phyloP scores from a whole-genome alignment of 352 stramenopile species.

The Globisporangium acanthophoron region DNA sequence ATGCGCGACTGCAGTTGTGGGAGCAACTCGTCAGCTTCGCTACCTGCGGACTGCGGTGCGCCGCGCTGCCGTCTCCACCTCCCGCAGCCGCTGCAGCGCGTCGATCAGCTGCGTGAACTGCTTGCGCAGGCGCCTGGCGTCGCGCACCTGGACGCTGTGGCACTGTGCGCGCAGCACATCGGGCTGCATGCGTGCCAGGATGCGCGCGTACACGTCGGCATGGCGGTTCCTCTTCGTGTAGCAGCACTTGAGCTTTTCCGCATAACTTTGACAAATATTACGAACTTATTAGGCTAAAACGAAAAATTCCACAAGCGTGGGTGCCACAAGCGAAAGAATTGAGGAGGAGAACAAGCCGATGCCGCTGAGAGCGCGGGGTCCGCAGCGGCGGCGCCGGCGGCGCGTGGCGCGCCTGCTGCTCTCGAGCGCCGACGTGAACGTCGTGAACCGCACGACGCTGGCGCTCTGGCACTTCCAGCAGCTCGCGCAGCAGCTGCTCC shows the following conservation, averaged over 20 bases:
- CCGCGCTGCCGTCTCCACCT: slow-evolving; percentile 20
- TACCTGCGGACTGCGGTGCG: not conserved
- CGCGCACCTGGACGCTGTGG: slow-evolving; percentile 10
- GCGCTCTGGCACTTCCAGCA: slow-evolving; percentile 81
- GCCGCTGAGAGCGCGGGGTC: not conserved
- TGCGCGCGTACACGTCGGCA: slow-evolving; percentile 23
- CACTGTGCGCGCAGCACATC: slow-evolving; percentile 21
- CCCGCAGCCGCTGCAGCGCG: slow-evolving; percentile 16
- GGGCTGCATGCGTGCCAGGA: slow-evolving; percentile 21
- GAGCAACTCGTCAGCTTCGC: not conserved
- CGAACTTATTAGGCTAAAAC: too few relatives aligned
- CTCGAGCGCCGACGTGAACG: slow-evolving; percentile 46
- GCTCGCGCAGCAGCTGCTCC: slow-evolving; percentile 44
- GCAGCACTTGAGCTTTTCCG: too few relatives aligned
- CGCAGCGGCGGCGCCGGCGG: slow-evolving; percentile 7
- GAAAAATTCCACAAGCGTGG: too few relatives aligned
- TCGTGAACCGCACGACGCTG: slow-evolving; percentile 69
- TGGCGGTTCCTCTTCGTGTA: too few relatives aligned
- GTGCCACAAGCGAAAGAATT: not conserved
- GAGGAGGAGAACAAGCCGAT: not conserved
- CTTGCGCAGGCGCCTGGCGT: slow-evolving; percentile 7
- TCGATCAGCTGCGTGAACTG: slow-evolving; percentile 8
- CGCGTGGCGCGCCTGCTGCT: slow-evolving; percentile 54
- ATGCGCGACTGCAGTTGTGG: too few relatives aligned
- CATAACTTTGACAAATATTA: too few relatives aligned